phyloP scores from a whole-genome alignment of 164 flowering plant genomes.

The Akebia trifoliata region DNA sequence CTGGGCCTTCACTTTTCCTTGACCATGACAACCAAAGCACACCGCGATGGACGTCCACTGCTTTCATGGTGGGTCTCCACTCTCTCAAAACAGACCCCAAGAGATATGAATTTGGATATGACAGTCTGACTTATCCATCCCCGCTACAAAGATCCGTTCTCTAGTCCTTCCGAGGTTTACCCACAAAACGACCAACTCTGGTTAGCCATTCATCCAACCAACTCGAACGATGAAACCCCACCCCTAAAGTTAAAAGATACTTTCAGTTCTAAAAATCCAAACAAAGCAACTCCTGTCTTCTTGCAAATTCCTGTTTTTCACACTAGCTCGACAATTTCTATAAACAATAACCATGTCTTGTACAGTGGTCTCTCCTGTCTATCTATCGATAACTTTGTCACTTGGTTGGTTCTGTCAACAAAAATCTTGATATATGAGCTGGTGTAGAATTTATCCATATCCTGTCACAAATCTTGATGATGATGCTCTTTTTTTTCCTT shows the following conservation, averaged over 20 bases:
- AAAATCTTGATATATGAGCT: not conserved
- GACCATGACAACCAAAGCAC: constrained; percentile 40
- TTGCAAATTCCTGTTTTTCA: constrained; percentile 12
- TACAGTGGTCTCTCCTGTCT: constrained; percentile 8
- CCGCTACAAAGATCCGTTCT: constrained; percentile 25
- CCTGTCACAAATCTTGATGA: not conserved
- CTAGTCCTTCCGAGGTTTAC: constrained; percentile 35
- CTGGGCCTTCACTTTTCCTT: constrained; percentile 32
- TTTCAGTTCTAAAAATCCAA: constrained; percentile 7
- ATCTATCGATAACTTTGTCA: constrained; percentile 15
- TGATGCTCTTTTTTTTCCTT: not conserved
- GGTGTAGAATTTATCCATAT: not conserved
- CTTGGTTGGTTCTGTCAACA: constrained; percentile 15
- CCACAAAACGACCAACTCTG: constrained; percentile 21
- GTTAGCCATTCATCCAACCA: constrained; percentile 33
- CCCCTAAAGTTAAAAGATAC: constrained; percentile 9
- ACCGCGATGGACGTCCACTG: constrained; percentile 53
- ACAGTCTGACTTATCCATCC: constrained; percentile 20
- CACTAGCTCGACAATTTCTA: constrained; percentile 15
- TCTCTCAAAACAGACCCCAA: constrained; percentile 21
- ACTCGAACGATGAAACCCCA: constrained; percentile 16
- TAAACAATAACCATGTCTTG: constrained; percentile 17
- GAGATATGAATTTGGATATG: constrained; percentile 24
- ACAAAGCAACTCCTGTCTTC: constrained; percentile 15
- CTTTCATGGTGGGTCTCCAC: constrained; percentile 42